Base-by-base conservation (phyloP, 2,329 filamentous ascomycete species). In the Diaporthe velutina region DNA sequence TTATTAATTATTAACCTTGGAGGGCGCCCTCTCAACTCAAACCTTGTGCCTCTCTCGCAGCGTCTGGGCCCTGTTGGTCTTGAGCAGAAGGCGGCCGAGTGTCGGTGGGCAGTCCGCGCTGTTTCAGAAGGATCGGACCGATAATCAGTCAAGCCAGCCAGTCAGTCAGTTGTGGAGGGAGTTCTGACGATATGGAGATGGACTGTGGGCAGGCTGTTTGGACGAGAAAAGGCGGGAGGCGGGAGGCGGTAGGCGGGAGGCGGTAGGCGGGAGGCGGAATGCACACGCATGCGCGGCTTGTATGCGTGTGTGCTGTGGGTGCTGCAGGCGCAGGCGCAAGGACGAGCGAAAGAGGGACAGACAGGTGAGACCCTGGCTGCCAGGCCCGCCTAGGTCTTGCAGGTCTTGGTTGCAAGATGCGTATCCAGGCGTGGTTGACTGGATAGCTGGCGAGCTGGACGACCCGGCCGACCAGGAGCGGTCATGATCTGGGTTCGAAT, bases 81-180 rank as follows among this genome's bases (percentile, higher is more conserved):
- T 48, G 61, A 35, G 42, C 42, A 48, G 28, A n/a, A 38, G 30
- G 12, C 22, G 28, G 28, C 35, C 60, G 40, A 48, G 42, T 17
- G 45, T n/a, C 42, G 61, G 40, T 50, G 61, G 61, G 61, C 45
- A 67, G 61, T 67, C 13, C 22, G 45, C 19, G 45, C 22, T 28
- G 45, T 68, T 54, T 54, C 45, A 54, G 48, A 54, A 52, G 33
- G 64, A 54, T 68, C 48, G 64, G 64, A 68, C 48, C 64, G 64
- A 68, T 38, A 40, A 30, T 68, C 33, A 54, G 64, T 54, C 48
- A 38, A 54, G 64, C 33, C 64, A 35, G 42, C 25, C 60, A 48
- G 60, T 48, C 60, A 48, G 17, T 30, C 33, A 22, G 40, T 30
- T 30, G 25, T 58, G 55, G 58, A 13, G 42, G 12, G 15, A n/a